Base-by-base conservation (phyloP, 2,329 filamentous ascomycete genomes). In the Penicillium olsonii region DNA sequence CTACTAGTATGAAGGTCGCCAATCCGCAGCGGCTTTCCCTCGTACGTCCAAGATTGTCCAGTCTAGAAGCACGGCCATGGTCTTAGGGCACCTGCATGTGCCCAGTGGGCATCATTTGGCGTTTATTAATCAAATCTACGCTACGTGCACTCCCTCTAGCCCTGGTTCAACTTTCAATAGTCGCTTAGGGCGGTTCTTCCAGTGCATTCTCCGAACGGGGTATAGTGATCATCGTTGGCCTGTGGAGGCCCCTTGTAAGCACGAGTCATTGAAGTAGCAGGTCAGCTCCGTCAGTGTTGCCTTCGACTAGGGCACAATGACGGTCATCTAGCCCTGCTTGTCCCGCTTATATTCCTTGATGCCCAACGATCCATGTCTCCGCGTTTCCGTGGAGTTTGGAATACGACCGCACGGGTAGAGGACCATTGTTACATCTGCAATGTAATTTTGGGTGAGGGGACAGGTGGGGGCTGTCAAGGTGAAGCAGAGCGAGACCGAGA, bases 351-450 rank as follows among this genome's bases (percentile, higher is more conserved):
- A n/a, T n/a, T n/a, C n/a, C n/a, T n/a, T 41, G 44, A 27, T 47
- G 45, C 45, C 45, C 45, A 47, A 47, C 29, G 27, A 27, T 47
- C 15, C 17, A 35, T 27, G 15, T 14, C 22, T 35, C 31, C 3
- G 24, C 9, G n/a, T n/a, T 19, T 31, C 12, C 5, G 8, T 31
- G 6, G n/a, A 7, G 29, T 15, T 42, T 37, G 17, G 11, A 12
- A 38, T 19, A 11, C 40, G 27, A 15, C 26, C 2, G 12, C 35
- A 17, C 26, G 26, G 27, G 18, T 26, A 14, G 9, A 3, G 14
- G 9, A 24, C 17, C 10, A 22, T 15, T 11, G 24, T 20, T 29
- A 10, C 18, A 47, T 24, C 5, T 24, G 8, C 22, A 8, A 24
- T 7, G 11, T 26, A 20, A 22, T 31, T 18, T 4, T 18, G 6